A percentile compares a stretch with the other conserved stretches of the same genome.
phyloP scores from a whole-genome alignment of 2,329 filamentous ascomycete species.

The Didymella glomerata region DNA sequence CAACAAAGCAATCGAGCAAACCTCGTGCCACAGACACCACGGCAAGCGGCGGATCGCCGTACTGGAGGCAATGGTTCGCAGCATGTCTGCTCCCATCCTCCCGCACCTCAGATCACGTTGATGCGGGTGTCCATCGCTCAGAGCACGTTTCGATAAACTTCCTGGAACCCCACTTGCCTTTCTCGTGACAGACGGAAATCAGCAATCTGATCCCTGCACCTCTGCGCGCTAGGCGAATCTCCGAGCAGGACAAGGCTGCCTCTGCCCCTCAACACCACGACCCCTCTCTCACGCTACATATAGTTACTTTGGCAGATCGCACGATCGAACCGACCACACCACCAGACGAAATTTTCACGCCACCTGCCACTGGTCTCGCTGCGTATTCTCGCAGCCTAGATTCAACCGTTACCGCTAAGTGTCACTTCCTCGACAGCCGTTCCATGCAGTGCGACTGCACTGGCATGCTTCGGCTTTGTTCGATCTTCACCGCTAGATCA shows the following conservation, averaged over 20 bases:
- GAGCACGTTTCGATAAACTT: conserved; percentile 28
- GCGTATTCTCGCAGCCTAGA: neutral
- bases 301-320: conserved; percentile 9
- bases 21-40: conserved; percentile 11
- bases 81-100: conserved; percentile 10
- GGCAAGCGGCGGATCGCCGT: conserved; percentile 11
- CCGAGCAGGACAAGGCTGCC: conserved; percentile 7
- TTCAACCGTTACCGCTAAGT: conserved; percentile 1
- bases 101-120: conserved; percentile 15
- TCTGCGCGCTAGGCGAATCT: conserved; percentile 18
- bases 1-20: conserved; percentile 25
- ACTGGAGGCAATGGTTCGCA: conserved; percentile 13
- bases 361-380: neutral
- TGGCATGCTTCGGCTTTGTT: conserved; percentile 35
- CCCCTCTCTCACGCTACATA: conserved; percentile 18
- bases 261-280: conserved; percentile 45
- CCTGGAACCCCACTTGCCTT: conserved; percentile 40
- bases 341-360: neutral
- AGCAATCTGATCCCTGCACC: conserved; percentile 33
- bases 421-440: conserved; percentile 14
- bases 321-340: conserved; percentile 16
- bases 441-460: conserved; percentile 24
- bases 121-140: conserved; percentile 10
- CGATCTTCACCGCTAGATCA: conserved; percentile 34
- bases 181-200: conserved; percentile 30